phyloP scores from a whole-genome alignment of 805 yeast species.

The Torulaspora delbrueckii region DNA sequence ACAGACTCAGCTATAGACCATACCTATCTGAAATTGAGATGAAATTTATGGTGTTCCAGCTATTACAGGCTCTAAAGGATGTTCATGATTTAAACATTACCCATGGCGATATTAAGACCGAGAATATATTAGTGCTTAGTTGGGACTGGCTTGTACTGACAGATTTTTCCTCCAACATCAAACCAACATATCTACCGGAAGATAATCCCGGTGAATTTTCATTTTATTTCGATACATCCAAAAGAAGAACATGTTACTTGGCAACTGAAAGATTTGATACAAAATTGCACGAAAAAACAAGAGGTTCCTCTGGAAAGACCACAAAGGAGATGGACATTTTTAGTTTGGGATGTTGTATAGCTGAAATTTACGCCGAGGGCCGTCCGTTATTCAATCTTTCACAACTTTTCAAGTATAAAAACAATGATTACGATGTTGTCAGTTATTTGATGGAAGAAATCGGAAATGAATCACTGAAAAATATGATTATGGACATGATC shows the following conservation, averaged over 20 bases:
- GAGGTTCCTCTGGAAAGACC: constrained; percentile 33
- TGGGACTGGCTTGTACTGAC: constrained; percentile 83
- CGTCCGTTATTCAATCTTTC: constrained; percentile 81
- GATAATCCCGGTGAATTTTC: constrained; percentile 90
- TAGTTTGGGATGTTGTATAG: constrained; percentile 81
- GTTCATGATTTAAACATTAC: constrained; percentile 58
- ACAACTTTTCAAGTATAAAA: constrained; percentile 77
- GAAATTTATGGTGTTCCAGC: constrained; percentile 77
- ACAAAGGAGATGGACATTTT: constrained; percentile 75
- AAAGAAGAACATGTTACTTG: constrained; percentile 78
- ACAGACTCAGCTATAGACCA: constrained; percentile 81
- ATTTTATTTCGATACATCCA: constrained; percentile 88
- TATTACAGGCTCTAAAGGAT: constrained; percentile 55
- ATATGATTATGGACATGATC: constrained; percentile 60
- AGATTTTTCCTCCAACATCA: constrained; percentile 73
- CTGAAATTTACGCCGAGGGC: constrained; percentile 84
- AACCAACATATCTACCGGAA: constrained; percentile 83
- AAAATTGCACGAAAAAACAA: constrained; percentile 17
- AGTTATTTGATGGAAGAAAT: constrained; percentile 37
- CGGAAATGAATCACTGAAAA: constrained; percentile 45
- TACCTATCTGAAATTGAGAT: constrained; percentile 78
- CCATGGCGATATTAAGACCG: constrained; percentile 92
- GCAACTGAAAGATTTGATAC: constrained; percentile 85
- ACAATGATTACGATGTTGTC: constrained; percentile 58
- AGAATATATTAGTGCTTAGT: constrained; percentile 78